A percentile compares a stretch with the other conserved stretches of the same genome.
These are phyloP conservation scores for Picea sitchensis DNA, from an alignment of 75 land plant genomes.

Conservation along the genomic window DNA sequence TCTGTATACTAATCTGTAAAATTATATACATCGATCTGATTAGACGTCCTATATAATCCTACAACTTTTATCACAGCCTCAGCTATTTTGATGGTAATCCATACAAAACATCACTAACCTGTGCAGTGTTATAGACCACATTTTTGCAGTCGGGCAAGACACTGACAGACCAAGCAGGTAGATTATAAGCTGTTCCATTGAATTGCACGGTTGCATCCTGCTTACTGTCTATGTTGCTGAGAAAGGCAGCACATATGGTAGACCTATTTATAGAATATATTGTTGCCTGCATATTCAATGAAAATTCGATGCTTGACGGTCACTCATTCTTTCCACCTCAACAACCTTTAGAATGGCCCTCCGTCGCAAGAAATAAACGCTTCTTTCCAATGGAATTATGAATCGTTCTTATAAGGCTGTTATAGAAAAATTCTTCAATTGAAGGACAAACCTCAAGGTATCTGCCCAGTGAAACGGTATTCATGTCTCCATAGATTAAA, in stretches of 20 bases:
- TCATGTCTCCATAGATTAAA: constrained; percentile 12
- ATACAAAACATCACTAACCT: constrained; percentile 19
- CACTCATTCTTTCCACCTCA: too few relatives aligned
- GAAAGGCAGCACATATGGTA: constrained; percentile 43
- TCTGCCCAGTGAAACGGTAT: constrained; percentile 11
- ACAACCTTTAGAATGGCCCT: too few relatives aligned
- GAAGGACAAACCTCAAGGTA: constrained; percentile 22
- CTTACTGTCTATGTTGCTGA: constrained; percentile 22
- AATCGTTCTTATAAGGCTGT: too few relatives aligned
- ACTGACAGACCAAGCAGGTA: constrained; percentile 54
- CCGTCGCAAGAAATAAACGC: too few relatives aligned
- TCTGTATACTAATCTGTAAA: constrained; percentile 25
- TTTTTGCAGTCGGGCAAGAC: constrained; percentile 45
- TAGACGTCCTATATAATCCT: neutral
- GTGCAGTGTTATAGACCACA: constrained; percentile 46
- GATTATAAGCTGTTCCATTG: constrained; percentile 24
- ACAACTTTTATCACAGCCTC: neutral
- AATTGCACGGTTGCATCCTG: constrained; percentile 23
- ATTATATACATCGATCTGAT: neutral
- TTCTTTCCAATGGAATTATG: too few relatives aligned
- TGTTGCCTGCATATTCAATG: constrained; percentile 21
- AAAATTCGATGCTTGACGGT: too few relatives aligned
- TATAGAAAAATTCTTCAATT: too few relatives aligned
- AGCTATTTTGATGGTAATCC: neutral
- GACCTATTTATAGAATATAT: constrained; percentile 11